Percentiles rank a stretch among this genome's conserved stretches.
Conservation (phyloP, 495 filamentous ascomycete genomes). For the Massariosphaeria phaeospora region DNA sequence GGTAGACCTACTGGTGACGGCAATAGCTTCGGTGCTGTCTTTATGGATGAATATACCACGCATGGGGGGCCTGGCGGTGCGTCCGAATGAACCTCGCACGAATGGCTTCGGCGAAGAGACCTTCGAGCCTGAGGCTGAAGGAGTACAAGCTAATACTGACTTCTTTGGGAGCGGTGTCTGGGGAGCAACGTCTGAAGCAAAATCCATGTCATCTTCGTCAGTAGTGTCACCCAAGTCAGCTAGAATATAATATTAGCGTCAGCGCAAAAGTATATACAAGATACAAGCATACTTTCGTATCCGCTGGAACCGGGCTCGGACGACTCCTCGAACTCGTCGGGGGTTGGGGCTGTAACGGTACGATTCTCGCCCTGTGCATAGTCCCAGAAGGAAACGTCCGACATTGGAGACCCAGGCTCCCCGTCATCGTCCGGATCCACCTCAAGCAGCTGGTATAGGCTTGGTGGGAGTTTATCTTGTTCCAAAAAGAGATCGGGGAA, state of each 20-base stretch:
- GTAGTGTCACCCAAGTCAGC: constrained; percentile 79
- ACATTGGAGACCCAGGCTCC: constrained; percentile 10
- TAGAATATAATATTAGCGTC: constrained; percentile 54
- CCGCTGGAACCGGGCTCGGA: constrained; percentile 60
- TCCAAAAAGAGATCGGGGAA: constrained; percentile 69
- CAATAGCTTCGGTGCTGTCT: constrained; percentile 59
- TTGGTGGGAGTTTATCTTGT: constrained; percentile 63
- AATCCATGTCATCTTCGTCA: constrained; percentile 67
- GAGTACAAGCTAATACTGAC: constrained; percentile 53
- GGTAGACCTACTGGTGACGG: constrained; percentile 62
- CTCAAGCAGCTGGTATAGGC: constrained; percentile 62
- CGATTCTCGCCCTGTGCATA: constrained; percentile 11
- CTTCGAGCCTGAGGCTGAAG: constrained; percentile 50
- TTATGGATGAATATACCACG: constrained; percentile 32
- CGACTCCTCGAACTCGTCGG: constrained; percentile 41
- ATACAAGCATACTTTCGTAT: constrained; percentile 62
- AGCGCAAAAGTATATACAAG: constrained; percentile 19
- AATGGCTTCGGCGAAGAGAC: constrained; percentile 45
- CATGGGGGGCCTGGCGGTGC: constrained; percentile 33
- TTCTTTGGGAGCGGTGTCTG: constrained; percentile 47
- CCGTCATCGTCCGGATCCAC: constrained; percentile 41
- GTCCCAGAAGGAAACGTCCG: constrained; percentile 40
- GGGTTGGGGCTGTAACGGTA: not conserved
- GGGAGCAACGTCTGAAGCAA: constrained; percentile 53
- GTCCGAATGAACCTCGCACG: constrained; percentile 30